Evolutionary conservation across 2,329 filamentous ascomycete genomes (phyloP), one percentile per base, ranked within the genome.

Genomic region (Fusarium multiceps): DNA sequence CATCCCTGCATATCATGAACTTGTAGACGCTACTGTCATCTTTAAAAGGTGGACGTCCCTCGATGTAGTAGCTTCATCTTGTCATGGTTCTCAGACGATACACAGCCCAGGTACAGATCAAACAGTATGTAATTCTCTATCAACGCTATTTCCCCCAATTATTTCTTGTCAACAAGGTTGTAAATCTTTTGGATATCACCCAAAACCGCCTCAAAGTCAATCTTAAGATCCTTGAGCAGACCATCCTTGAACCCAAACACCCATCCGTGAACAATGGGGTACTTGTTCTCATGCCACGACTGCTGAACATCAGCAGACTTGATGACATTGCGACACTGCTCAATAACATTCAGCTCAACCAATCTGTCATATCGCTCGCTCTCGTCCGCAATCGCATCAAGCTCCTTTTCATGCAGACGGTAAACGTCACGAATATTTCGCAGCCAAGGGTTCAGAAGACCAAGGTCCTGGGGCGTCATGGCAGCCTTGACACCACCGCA

Each of bases 261-360:
- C 90, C 90, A 92, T 37, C 89, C 90, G 80, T 92, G 90, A 55
- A 93, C 90, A 66, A 92, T 85, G 55, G 90, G 90, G 75, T 86
- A 92, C 71, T 85, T 80, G 73, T 91, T 88, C 75, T 86, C 78
- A 47, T 84, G 84, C 75, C 88, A 92, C 20, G 83, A 88, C 81
- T 93, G 88, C 80, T 94, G 89, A n/a, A 97, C 90, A 30, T 88
- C 89, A 23, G 91, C 89, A 75, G 93, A 94, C 85, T 93, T 90
- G 84, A 92, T 90, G 69, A 97, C 84, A 73, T 91, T 91, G 77
- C 92, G 88, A 77, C 94, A 89, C 77, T 94, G 91, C 80, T 92
- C 88, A 41, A 90, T 80, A 50, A 97, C 93, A 77, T 97, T 97
- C 77, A 96, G 86, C 84, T 97, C 93, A 51, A 93, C 92, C 59